Percentiles rank a stretch among this genome's conserved stretches.
Conservation (phyloP, 2,329 filamentous ascomycete genomes). For the Cryphonectria nitschkei region DNA sequence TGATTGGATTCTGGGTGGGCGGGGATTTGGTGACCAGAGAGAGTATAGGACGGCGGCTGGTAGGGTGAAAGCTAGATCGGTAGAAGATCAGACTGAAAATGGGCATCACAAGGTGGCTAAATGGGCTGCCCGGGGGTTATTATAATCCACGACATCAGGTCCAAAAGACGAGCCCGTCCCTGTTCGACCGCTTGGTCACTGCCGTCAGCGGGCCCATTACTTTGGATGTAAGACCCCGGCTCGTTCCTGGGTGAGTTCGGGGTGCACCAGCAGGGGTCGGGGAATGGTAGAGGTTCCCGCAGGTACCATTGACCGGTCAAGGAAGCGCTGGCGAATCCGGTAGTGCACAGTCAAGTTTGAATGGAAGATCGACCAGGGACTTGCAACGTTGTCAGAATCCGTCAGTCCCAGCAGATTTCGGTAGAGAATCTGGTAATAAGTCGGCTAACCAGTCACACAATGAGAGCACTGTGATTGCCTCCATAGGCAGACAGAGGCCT, state of each 20-base stretch:
- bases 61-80: neutral
- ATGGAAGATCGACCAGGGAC: neutral
- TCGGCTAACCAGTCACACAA: neutral
- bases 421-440: neutral
- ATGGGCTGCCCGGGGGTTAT: conserved; percentile 16
- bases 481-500: neutral
- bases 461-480: neutral
- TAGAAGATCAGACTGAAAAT: neutral
- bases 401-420: neutral
- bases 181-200: conserved; percentile 21
- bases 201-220: conserved; percentile 25
- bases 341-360: neutral
- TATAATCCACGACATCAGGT: conserved; percentile 28
- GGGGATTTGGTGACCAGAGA: neutral
- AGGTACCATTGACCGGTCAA: conserved; percentile 12
- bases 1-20: neutral
- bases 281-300: conserved; percentile 21
- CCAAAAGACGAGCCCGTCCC: conserved; percentile 26
- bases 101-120: conserved; percentile 5
- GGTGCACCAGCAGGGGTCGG: conserved; percentile 22
- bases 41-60: too few species aligned
- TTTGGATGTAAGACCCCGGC: conserved; percentile 18
- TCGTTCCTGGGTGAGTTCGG: conserved; percentile 25
- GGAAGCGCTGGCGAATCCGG: conserved; percentile 3
- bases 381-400: neutral